Evolutionary conservation across 495 filamentous ascomycete genomes (phyloP).

Genomic region (Neurospora sp.): DNA sequence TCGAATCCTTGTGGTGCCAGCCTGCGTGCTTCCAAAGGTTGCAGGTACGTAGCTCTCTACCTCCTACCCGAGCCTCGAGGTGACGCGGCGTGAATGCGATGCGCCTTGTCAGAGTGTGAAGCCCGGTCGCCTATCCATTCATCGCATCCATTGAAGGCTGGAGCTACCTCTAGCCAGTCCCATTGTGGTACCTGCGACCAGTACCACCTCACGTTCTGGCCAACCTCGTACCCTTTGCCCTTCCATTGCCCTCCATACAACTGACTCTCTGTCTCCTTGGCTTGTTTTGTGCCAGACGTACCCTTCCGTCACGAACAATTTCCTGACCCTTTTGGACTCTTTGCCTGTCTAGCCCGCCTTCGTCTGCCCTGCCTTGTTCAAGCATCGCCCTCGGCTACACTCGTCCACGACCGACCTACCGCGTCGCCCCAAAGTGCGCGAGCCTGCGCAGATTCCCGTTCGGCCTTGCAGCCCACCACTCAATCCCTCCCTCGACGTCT

Average conservation of each 20-base stretch:
- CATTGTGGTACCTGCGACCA: neutral
- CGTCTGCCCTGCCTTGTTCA: slow-evolving; percentile 6
- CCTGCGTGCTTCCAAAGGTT: neutral
- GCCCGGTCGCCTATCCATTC: neutral
- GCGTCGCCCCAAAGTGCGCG: slow-evolving; percentile 5
- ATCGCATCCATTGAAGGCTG: neutral
- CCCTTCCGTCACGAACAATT: neutral
- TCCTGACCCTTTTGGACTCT: neutral
- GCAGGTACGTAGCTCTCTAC: neutral
- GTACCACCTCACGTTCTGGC: neutral
- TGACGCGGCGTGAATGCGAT: neutral
- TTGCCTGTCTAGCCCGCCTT: neutral
- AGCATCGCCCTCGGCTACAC: slow-evolving; percentile 13
- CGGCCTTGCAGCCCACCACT: slow-evolving; percentile 19
- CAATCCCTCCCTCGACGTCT: slow-evolving; percentile 3
- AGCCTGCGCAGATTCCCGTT: slow-evolving; percentile 9
- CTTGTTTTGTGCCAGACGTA: neutral
- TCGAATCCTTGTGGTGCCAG: neutral
- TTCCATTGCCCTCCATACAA: neutral
- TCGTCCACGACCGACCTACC: slow-evolving; percentile 5
- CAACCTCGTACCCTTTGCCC: neutral
- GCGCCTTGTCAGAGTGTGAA: neutral
- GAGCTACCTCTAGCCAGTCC: neutral
- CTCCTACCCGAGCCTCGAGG: neutral
- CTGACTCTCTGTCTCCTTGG: neutral